Base-by-base conservation (phyloP, 768 basidiomycete species). In the Flagelloscypha sp. region DNA sequence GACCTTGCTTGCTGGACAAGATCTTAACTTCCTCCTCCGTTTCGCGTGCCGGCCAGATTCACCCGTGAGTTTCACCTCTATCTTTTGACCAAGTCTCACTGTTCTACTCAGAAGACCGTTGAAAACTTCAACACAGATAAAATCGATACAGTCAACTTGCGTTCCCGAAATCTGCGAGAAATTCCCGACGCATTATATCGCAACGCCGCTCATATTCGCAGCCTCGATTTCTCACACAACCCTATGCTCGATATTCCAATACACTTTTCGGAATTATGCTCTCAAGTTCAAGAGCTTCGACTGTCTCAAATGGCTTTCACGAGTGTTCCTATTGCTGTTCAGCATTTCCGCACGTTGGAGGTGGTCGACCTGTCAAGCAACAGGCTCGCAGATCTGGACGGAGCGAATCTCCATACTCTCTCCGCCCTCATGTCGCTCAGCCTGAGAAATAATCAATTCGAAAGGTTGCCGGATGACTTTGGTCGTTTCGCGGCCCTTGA, bases 161-260 rank as follows among this genome's bases (percentile, higher is more conserved):
- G 79, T 0, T 81, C 78, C 1, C 70, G 80, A 34, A 74, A 84
- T 47, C 63, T 98, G 3, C 82, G 84, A 35, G 84, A 89, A 3
- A 84, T 98, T 30, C 95, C 95, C 1, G 79, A 93, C 46, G 66
- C 77, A 38, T 67, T 97, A 9, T 84, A 99, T 55, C 70, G 75
- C 35, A 77, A 88, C 40, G 90, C 92, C 1, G 79, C 84, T 45
- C 72, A 74, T 17, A 92, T 99, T 48, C 65, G 85, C 39, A 78
- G 71, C 27, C 80, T 98, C 40, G 85, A 84, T 42, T 72, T 98
- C 11, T 94, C 92, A 3, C 78, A 85, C 28, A 99, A 98, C 53
- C 90, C 93, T 2, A 88, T 94, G 75, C 73, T 93, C 36, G 93
- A 98, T 56, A 83, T 98, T 23, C 95, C 94, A 1, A 78, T 89